Conservation (phyloP, 768 basidiomycete genomes). For the Boletus reticuloceps region DNA sequence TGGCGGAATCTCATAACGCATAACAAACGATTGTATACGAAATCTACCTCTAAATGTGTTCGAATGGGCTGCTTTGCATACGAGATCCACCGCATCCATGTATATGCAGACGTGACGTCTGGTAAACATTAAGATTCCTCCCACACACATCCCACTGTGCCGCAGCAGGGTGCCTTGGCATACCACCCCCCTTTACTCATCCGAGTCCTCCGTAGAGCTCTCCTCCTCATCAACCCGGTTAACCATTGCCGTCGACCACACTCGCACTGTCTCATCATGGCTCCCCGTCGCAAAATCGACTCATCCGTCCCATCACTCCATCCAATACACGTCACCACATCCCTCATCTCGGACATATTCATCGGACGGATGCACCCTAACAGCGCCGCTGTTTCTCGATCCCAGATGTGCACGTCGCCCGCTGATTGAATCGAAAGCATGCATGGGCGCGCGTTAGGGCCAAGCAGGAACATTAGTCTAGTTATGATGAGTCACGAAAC, state of each 20-base stretch:
- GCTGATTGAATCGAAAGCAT: constrained; percentile 36
- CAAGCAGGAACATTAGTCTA: too few species aligned
- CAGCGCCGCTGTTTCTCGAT: constrained; percentile 70
- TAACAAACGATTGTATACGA: too few species aligned
- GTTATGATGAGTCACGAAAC: too few species aligned
- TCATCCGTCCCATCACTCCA: constrained; percentile 65
- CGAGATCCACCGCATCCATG: too few species aligned
- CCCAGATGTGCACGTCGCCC: constrained; percentile 85
- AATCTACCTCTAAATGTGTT: too few species aligned
- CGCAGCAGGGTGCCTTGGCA: not conserved
- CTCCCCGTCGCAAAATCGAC: constrained; percentile 64
- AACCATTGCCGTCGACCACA: constrained; percentile 57
- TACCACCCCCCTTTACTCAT: constrained; percentile 1
- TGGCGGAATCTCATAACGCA: too few species aligned
- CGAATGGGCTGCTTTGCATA: too few species aligned
- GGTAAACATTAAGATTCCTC: too few species aligned
- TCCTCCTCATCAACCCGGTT: not conserved
- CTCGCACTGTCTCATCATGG: constrained; percentile 72
- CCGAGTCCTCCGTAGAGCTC: constrained; percentile 22
- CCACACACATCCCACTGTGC: too few species aligned
- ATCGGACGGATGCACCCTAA: constrained; percentile 67
- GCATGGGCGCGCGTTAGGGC: too few species aligned
- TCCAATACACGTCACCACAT: constrained; percentile 77
- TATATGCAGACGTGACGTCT: not conserved
- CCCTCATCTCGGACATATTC: constrained; percentile 45